These are phyloP conservation scores for Neofusicoccum sp. DNA, from an alignment of 2,329 filamentous ascomycete genomes.

Conservation along the genomic window DNA sequence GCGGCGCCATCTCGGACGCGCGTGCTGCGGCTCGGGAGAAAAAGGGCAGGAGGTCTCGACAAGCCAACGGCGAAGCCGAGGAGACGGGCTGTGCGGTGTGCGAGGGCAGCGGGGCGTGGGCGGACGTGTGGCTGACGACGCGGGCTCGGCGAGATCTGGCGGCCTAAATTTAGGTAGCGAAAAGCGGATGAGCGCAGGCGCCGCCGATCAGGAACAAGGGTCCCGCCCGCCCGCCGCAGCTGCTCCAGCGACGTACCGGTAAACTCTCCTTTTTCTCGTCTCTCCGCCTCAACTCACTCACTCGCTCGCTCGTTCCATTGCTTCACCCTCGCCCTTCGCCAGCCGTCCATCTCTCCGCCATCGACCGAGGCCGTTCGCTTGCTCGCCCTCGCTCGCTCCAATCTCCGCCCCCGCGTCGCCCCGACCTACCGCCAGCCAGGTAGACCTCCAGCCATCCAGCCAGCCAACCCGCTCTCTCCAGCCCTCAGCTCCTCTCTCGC, in stretches of 20 bases:
- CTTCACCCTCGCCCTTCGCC: background rate
- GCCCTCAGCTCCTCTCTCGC: background rate
- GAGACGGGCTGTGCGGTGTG: too few species aligned
- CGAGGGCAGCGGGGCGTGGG: background rate
- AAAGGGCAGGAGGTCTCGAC: too few species aligned
- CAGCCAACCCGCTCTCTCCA: too few species aligned
- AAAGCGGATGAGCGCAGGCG: background rate
- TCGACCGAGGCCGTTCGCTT: too few species aligned
- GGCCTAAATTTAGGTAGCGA: conserved; percentile 16
- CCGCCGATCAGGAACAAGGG: conserved; percentile 9
- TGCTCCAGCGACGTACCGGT: conserved; percentile 2
- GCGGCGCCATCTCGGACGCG: too few species aligned
- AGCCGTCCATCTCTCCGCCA: too few species aligned
- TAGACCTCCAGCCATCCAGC: too few species aligned
- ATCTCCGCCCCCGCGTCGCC: too few species aligned
- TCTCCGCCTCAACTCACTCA: background rate
- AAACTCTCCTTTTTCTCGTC: background rate
- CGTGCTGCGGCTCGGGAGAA: too few species aligned
- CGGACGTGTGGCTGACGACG: background rate
- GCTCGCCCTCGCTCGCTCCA: too few species aligned
- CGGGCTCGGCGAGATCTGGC: conserved; percentile 2
- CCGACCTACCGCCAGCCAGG: too few species aligned
- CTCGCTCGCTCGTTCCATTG: background rate
- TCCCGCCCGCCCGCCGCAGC: background rate
- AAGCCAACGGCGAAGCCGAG: too few species aligned